Conservation (phyloP, 164 flowering plant species). For the Macadamia integrifolia region DNA sequence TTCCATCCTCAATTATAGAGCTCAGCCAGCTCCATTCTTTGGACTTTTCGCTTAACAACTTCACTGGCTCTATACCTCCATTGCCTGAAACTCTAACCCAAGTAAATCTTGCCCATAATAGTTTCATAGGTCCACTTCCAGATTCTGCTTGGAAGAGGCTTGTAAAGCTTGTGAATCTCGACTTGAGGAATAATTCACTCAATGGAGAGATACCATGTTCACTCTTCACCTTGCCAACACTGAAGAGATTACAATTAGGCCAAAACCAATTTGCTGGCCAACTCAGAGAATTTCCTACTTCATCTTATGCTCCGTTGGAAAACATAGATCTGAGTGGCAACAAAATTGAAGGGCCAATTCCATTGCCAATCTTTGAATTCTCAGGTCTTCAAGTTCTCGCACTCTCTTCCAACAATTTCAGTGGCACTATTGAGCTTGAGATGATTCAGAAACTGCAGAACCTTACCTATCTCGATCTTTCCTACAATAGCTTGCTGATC, state of each 20-base stretch:
- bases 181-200: constrained; percentile 29
- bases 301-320: constrained; percentile 13
- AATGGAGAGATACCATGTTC: constrained; percentile 33
- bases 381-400: constrained; percentile 15
- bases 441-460: constrained; percentile 13
- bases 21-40: constrained; percentile 27
- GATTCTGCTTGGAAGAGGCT: constrained; percentile 18
- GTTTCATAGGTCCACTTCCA: constrained; percentile 29
- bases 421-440: constrained; percentile 13
- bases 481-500: constrained; percentile 28
- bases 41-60: constrained; percentile 37
- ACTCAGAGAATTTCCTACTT: not conserved
- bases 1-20: constrained; percentile 29
- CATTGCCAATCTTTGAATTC: constrained; percentile 26
- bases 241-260: constrained; percentile 26
- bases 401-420: constrained; percentile 34
- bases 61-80: constrained; percentile 35
- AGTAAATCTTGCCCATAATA: constrained; percentile 24
- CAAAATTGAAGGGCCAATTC: constrained; percentile 31
- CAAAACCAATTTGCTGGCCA: constrained; percentile 29
- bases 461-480: constrained; percentile 32
- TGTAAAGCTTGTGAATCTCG: constrained; percentile 18
- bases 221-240: constrained; percentile 32
- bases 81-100: constrained; percentile 21
- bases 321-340: constrained; percentile 23